Base-by-base conservation (phyloP, 495 filamentous ascomycete species). In the Lentithecium fluviatile region DNA sequence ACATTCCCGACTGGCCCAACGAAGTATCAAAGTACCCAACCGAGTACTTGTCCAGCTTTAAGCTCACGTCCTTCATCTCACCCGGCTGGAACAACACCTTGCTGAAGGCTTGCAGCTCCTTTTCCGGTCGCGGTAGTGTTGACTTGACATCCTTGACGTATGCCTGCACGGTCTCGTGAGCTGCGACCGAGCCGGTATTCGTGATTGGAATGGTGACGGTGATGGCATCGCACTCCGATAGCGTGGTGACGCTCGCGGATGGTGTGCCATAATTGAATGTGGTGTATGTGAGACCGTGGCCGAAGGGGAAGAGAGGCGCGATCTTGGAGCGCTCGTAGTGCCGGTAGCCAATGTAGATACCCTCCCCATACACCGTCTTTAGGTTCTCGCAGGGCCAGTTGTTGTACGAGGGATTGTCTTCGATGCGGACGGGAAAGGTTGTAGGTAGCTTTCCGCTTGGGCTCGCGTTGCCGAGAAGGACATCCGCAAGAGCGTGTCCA, bases 1-100 rank as follows among this genome's bases (percentile, higher is more conserved):
- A 96, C 29, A 79, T 81, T 29, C 59, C 55, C 15, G 54, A 50
- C 29, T 63, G 65, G 2, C 77, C 73, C 12, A 85, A 72, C 32
- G 81, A 77, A 60, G 88, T 86, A 62, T 95, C 90, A 74, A 85
- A 95, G 78, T 89, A 95, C 52, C 90, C 89, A 1, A 87, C 85
- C 0, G 89, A 83, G 69, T 88, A 88, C 69, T 84, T 80, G 23
- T 77, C 69, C n/a, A 78, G 71, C 73, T 83, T 78, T 81, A 89
- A 79, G 19, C 71, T 69, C 13, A 87, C 84, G 6, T 69, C 80
- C 72, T 79, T 76, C 2, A 79, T 85, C 66, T 82, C 70, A 0
- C 85, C 85, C 0, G 85, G 82, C 45, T 75, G 76, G 40, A 89
- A 71, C 19, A 77, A 64, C 3, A 88, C 80, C 74, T 89, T 89